Conservation (phyloP, 2,329 filamentous ascomycete species). For the Phialocephala sp. region DNA sequence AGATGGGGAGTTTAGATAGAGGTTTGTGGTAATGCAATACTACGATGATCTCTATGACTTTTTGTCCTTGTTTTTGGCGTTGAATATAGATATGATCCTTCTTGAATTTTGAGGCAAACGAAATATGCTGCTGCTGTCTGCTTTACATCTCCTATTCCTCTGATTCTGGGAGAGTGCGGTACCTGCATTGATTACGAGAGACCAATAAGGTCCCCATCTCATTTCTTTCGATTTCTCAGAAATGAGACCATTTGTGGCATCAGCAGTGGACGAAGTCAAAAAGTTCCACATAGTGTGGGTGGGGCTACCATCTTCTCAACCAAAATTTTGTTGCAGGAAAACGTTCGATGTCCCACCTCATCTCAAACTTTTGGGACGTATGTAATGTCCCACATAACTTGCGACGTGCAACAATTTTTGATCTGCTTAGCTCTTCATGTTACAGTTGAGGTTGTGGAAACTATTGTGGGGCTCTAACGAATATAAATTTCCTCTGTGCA, state of each 20-base stretch:
- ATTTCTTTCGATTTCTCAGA: background rate
- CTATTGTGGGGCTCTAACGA: background rate
- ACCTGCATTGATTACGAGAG: background rate
- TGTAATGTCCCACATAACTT: background rate
- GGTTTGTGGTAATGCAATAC: slow-evolving; percentile 15
- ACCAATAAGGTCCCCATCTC: background rate
- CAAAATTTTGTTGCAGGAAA: background rate
- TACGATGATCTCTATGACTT: slow-evolving; percentile 5
- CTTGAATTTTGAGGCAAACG: background rate
- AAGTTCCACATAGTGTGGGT: background rate
- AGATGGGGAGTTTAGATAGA: slow-evolving; percentile 45
- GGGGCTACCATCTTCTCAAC: background rate
- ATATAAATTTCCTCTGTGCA: background rate
- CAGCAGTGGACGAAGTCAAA: background rate
- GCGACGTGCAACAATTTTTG: background rate
- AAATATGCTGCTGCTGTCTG: background rate
- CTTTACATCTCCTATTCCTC: background rate
- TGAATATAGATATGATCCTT: background rate
- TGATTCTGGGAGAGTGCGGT: no score
- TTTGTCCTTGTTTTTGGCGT: background rate
- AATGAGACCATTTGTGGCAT: background rate
- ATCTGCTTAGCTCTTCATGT: background rate
- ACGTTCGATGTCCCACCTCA: background rate
- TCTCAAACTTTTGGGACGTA: background rate
- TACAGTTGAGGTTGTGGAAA: background rate